phyloP scores from a whole-genome alignment of 257 asterid genomes.

The Galeopsis tetrahit region DNA sequence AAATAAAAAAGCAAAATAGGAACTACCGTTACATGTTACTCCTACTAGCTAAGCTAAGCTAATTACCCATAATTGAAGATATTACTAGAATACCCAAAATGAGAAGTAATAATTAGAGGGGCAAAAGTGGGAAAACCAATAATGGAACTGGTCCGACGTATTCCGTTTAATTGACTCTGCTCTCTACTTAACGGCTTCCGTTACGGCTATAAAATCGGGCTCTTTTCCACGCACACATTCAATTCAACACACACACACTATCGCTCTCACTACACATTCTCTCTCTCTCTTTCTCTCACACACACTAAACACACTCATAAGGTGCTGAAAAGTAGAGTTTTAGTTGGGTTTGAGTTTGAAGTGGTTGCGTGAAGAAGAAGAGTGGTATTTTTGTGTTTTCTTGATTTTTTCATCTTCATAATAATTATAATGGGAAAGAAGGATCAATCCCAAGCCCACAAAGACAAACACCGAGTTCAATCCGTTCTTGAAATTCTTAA shows the following conservation, averaged over 20 bases:
- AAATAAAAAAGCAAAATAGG: constrained; percentile 29
- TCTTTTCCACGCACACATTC: constrained; percentile 27
- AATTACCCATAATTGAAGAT: too few species aligned
- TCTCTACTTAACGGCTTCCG: constrained; percentile 47
- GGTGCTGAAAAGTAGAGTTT: constrained; percentile 24
- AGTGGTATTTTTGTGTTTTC: constrained; percentile 59
- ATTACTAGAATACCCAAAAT: constrained; percentile 17
- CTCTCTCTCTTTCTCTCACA: constrained; percentile 40
- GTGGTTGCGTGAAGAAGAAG: constrained; percentile 77
- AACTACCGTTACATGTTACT: constrained; percentile 10
- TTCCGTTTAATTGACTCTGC: constrained; percentile 49
- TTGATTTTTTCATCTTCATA: constrained; percentile 35
- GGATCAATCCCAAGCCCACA: constrained; percentile 62
- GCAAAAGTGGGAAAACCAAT: constrained; percentile 39
- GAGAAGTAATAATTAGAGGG: constrained; percentile 29
- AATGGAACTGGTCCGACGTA: constrained; percentile 51
- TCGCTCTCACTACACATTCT: constrained; percentile 21
- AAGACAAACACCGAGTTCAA: constrained; percentile 58
- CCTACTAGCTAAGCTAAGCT: too few species aligned
- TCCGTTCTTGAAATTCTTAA: constrained; percentile 72
- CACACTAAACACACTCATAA: constrained; percentile 11
- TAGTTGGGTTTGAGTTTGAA: constrained; percentile 40
- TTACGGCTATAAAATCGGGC: constrained; percentile 62
- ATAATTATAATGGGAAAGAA: constrained; percentile 63
- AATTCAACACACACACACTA: constrained; percentile 25